phyloP scores from a whole-genome alignment of 192 early-diverging fungal species.

The Rhizophagus clarus region DNA sequence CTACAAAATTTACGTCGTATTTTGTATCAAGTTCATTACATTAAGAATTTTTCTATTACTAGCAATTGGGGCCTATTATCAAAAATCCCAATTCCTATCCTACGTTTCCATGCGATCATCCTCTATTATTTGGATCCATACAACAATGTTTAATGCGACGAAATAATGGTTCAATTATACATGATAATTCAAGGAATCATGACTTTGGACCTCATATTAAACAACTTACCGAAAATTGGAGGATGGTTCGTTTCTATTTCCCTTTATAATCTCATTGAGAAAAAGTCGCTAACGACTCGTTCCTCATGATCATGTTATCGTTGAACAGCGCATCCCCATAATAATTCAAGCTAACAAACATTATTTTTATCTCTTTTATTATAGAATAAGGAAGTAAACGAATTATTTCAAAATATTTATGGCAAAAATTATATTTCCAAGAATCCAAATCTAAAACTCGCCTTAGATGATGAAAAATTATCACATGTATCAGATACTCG shows the following conservation, averaged over 20 bases:
- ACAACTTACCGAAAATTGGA: constrained; percentile 54
- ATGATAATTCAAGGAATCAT: constrained; percentile 30
- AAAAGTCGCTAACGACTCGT: too few relatives aligned
- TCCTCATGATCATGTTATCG: too few relatives aligned
- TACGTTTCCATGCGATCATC: constrained; percentile 27
- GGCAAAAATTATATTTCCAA: constrained; percentile 38
- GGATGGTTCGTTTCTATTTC: constrained; percentile 43
- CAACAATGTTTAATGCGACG: constrained; percentile 53
- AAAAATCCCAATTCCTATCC: constrained; percentile 47
- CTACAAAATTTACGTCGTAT: background rate
- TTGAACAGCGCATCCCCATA: too few relatives aligned
- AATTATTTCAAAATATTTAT: constrained; percentile 53
- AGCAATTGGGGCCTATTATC: constrained; percentile 52
- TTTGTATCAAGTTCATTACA: too few relatives aligned
- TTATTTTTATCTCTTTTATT: background rate
- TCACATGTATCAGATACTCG: constrained; percentile 20
- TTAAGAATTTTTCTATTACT: background rate
- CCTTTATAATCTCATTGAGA: too few relatives aligned
- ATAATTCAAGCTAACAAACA: background rate
- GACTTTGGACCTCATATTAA: constrained; percentile 51
- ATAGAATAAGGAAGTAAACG: constrained; percentile 50
- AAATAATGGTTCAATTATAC: constrained; percentile 25
- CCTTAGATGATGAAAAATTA: background rate
- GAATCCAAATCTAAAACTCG: constrained; percentile 25
- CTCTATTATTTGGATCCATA: constrained; percentile 52